Evolutionary conservation across 1,139 yeast species (phyloP).

Genomic region (Geotrichum australiense): DNA sequence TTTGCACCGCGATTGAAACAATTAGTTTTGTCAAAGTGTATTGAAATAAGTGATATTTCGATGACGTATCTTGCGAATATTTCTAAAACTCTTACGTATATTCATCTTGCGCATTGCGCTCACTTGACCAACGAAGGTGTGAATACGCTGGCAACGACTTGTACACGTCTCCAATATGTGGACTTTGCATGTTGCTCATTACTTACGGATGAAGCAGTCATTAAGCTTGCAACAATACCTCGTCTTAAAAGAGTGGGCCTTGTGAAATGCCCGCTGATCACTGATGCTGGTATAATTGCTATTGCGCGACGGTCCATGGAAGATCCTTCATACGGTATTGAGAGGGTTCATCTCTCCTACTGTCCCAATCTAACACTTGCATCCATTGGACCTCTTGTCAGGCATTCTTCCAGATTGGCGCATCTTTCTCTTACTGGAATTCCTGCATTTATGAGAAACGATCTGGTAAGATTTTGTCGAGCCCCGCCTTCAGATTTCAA

Average conservation of each 20-base stretch:
- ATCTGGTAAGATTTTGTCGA: slow-evolving; percentile 80
- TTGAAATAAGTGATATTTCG: slow-evolving; percentile 78
- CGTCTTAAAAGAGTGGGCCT: slow-evolving; percentile 84
- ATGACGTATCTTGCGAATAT: slow-evolving; percentile 63
- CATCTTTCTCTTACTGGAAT: slow-evolving; percentile 93
- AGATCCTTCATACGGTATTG: slow-evolving; percentile 53
- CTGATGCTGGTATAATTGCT: slow-evolving; percentile 78
- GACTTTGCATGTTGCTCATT: slow-evolving; percentile 94
- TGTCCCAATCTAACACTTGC: slow-evolving; percentile 64
- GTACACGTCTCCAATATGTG: slow-evolving; percentile 84
- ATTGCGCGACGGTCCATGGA: slow-evolving; percentile 63
- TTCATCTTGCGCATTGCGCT: slow-evolving; percentile 92
- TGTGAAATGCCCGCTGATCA: slow-evolving; percentile 83
- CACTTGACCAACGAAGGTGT: slow-evolving; percentile 88
- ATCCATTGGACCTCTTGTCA: slow-evolving; percentile 48
- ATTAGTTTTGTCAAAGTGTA: slow-evolving; percentile 83
- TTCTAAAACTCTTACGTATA: slow-evolving; percentile 78
- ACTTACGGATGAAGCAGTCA: slow-evolving; percentile 75
- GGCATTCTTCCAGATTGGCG: slow-evolving; percentile 77
- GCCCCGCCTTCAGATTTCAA: slow-evolving; percentile 94
- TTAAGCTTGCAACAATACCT: slow-evolving; percentile 70
- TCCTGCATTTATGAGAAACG: slow-evolving; percentile 75
- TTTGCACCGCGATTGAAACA: slow-evolving; percentile 83
- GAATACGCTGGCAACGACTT: slow-evolving; percentile 60
- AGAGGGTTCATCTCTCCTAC: slow-evolving; percentile 87